Evolutionary conservation across 768 basidiomycete species (phyloP), one percentile per base, ranked within the genome.

Genomic region (Pisolithus orientalis): DNA sequence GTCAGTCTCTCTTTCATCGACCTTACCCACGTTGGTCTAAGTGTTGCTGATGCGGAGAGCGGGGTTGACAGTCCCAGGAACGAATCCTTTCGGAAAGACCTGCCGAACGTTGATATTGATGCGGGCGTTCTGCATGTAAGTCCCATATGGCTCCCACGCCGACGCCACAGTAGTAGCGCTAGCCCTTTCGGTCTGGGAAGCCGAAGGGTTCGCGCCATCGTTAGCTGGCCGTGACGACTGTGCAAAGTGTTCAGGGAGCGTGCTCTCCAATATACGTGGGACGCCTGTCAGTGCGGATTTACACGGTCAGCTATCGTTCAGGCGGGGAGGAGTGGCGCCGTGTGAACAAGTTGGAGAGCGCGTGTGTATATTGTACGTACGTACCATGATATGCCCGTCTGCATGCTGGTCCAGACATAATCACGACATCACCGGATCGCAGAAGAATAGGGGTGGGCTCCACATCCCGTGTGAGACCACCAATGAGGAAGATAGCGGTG

Each of bases 81-180:
- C 63, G 49, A 88, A 90, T 3, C 79, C 84, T 61, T 79, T 85
- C 2, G 87, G 86, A 63, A 90, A 90, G 6, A 90, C 88, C 65
- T 96, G 93, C 50, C 95, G 75, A 7, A 92, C 90, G 59, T 97
- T 97, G 51, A 97, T 75, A 63, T 97, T 97, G 62, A 98, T 87
- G 53, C 95, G 75, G 2, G 85, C 78, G 3, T 77, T 77, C 43
- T 62, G 68, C 66, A 93, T 70, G 65, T 90, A 93, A 28, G 77
- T 72, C 52, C 72, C 77, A 59, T 83, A 90, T 6, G 76, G 73
- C 17, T 60, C 57, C 88, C 88, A 94, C 25, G 77, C 78, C 3
- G 14, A 7, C 29, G 27, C 44, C 44, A n/a, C 27, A 6, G 64
- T 65, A 38, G 16, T 21, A 13, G 13, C 53, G n/a, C 39, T 39